These are phyloP conservation scores for Russula virescens DNA, from an alignment of 768 basidiomycete species.

Conservation along the genomic window DNA sequence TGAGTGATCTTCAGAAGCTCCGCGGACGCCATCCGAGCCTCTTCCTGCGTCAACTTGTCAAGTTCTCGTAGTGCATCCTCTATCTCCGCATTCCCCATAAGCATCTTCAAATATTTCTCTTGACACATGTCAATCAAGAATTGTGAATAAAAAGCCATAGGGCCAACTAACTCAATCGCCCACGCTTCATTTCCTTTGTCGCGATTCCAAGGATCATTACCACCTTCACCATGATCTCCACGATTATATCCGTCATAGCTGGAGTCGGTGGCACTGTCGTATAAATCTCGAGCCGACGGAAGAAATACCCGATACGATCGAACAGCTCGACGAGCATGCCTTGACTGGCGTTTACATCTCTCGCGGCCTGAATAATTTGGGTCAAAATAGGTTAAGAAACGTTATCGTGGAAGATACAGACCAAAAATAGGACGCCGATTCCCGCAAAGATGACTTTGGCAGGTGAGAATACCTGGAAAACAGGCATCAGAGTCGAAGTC, in stretches of 20 bases:
- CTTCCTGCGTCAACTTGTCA: conserved; percentile 1
- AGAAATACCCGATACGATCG: too few relatives aligned
- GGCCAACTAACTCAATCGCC: neutral
- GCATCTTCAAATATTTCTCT: neutral
- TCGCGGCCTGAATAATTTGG: too few relatives aligned
- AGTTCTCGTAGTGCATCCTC: neutral
- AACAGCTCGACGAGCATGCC: too few relatives aligned
- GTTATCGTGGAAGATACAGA: too few relatives aligned
- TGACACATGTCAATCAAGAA: neutral
- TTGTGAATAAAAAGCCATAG: too few relatives aligned
- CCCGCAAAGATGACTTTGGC: too few relatives aligned
- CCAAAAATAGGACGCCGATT: too few relatives aligned
- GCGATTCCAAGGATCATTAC: neutral
- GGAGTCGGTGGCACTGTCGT: neutral
- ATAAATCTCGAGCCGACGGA: too few relatives aligned
- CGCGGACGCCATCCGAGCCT: neutral
- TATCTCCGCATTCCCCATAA: neutral
- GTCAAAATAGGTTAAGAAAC: too few relatives aligned
- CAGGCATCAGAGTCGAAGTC: too few relatives aligned
- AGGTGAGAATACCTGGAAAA: too few relatives aligned
- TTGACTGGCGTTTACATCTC: too few relatives aligned
- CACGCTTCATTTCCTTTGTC: neutral
- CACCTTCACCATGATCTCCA: neutral
- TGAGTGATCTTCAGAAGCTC: neutral
- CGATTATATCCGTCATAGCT: neutral